Evolutionary conservation across 2,329 filamentous ascomycete genomes (phyloP), one percentile per base, ranked within the genome.

Genomic region (Nemania diffusa): DNA sequence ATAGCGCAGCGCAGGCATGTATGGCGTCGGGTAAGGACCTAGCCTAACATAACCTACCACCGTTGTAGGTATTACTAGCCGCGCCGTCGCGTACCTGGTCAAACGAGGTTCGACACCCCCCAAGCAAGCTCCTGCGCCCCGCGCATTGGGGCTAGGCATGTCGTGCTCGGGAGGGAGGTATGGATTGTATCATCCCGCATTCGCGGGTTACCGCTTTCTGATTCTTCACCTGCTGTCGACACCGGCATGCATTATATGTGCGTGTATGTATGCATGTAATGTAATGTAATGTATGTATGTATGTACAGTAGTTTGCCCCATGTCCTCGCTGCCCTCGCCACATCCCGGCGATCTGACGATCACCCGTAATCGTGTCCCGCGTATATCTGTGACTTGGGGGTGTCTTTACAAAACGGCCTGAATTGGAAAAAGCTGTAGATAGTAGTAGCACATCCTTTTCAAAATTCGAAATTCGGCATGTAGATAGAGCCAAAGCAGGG

Each of bases 11-110:
- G n/a, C n/a, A n/a, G 9, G 17, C 44, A 26, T 13, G 22, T 22
- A 27, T 17, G 48, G 24, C 34, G 26, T 52, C 58, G 48, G 58
- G n/a, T 61, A 53, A 8, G 60, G 42, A 63, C 60, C 60, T 51
- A 57, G 22, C 44, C 52, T 24, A 26, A 44, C 15, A 26, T 9
- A 27, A 46, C 37, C 17, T 22, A 11, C 17, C 11, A 46, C 37
- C 17, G 4, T 11, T 11, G 32, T 34, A 34, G 32, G 13, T 17
- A 40, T n/a, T n/a, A n/a, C n/a, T n/a, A 40, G 13, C 15, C 37
- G 37, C 37, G 37, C 37, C 37, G 17, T 24, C 44, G 22, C 44
- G n/a, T 46, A 46, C 44, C 44, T 20, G n/a, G n/a, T 46, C 44
- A 8, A n/a, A 17, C n/a, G n/a, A n/a, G n/a, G n/a, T n/a, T n/a